These are phyloP conservation scores for Coniochaeta sp. DNA, from an alignment of 2,329 filamentous ascomycete species.

Conservation along the genomic window DNA sequence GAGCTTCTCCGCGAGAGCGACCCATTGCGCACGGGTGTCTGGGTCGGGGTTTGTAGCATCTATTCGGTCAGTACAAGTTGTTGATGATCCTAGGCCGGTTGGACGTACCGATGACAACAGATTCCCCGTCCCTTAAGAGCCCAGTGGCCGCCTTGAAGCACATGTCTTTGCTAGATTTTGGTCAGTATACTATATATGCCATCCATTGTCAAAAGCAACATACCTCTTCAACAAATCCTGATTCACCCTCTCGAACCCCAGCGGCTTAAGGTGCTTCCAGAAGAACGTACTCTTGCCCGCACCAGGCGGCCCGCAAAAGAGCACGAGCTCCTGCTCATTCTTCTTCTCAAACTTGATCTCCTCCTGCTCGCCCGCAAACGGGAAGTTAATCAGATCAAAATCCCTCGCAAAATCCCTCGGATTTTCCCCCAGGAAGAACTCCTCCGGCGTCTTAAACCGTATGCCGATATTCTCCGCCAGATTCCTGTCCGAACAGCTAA, in stretches of 20 bases:
- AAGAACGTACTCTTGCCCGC: conserved; percentile 91
- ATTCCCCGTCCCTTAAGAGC: conserved; percentile 54
- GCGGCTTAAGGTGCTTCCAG: conserved; percentile 66
- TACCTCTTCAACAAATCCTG: conserved; percentile 77
- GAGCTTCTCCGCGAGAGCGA: conserved; percentile 62
- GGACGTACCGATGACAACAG: conserved; percentile 69
- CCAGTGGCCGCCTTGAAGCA: conserved; percentile 67
- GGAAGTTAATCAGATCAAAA: conserved; percentile 63
- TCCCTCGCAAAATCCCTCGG: conserved; percentile 58
- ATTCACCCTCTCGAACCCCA: conserved; percentile 80
- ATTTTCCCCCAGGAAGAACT: conserved; percentile 71
- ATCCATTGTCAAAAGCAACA: conserved; percentile 25
- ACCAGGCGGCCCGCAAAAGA: conserved; percentile 85
- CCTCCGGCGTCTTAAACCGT: conserved; percentile 78
- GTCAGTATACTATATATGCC: conserved; percentile 16
- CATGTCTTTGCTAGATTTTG: conserved; percentile 40
- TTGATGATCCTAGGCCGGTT: conserved; percentile 18
- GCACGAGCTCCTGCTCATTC: conserved; percentile 64
- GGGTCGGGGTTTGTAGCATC: conserved; percentile 94
- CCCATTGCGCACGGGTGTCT: conserved; percentile 73
- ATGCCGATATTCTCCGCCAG: conserved; percentile 82
- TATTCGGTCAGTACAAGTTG: conserved; percentile 24
- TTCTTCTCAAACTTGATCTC: conserved; percentile 49
- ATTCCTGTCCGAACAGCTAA: conserved; percentile 64
- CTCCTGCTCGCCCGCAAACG: conserved; percentile 25